Conservation (phyloP, 2,329 filamentous ascomycete genomes). For the Falciphora oryzae region DNA sequence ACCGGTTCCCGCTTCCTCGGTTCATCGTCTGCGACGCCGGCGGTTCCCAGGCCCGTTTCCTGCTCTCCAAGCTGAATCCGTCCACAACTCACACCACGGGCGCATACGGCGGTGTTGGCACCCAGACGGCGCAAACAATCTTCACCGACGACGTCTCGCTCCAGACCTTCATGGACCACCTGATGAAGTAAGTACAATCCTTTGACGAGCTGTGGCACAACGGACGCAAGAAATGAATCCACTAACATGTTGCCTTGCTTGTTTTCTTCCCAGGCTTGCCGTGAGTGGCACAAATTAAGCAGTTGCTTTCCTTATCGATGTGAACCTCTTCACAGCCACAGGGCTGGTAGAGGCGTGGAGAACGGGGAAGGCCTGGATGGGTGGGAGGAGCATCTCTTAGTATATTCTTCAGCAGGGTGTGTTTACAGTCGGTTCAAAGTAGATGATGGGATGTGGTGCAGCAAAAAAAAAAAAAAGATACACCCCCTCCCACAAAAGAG, state of each 20-base stretch:
- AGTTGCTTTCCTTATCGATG: neutral
- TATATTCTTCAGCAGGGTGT: neutral
- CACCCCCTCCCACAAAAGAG: neutral
- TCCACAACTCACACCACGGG: constrained; percentile 94
- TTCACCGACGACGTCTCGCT: constrained; percentile 98
- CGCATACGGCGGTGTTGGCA: constrained; percentile 80
- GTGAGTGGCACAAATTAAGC: constrained; percentile 55
- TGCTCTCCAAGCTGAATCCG: constrained; percentile 94
- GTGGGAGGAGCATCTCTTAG: neutral
- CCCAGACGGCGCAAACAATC: constrained; percentile 89
- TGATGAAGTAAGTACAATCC: constrained; percentile 81
- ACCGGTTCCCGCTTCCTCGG: constrained; percentile 94
- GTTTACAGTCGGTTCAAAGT: neutral
- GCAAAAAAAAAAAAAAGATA: neutral
- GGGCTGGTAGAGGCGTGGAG: neutral
- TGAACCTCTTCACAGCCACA: neutral
- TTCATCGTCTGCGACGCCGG: constrained; percentile 99
- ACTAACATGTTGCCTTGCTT: constrained; percentile 14
- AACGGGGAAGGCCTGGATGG: too few species aligned
- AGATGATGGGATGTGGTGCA: neutral
- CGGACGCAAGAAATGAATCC: neutral
- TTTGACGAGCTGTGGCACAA: neutral
- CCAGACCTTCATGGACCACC: constrained; percentile 98
- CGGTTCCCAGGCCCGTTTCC: constrained; percentile 93
- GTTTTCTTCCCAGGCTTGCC: constrained; percentile 38